Evolutionary conservation across 345 rosid species (phyloP).

Genomic region (Geranium rotundifolium): DNA sequence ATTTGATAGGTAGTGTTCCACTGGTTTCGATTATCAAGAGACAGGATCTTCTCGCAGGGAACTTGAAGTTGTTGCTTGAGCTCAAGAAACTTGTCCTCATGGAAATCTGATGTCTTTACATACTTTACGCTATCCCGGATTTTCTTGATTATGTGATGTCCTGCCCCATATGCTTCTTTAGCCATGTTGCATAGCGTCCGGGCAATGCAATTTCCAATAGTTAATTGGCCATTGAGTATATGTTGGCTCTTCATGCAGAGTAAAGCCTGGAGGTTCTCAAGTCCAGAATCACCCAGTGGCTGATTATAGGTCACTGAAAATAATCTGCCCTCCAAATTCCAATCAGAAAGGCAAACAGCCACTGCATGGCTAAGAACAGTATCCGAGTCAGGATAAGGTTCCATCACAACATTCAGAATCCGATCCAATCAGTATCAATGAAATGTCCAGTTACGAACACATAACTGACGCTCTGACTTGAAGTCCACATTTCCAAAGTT

Average conservation of each 20-base stretch:
- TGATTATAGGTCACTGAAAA: slow-evolving; percentile 63
- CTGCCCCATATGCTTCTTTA: slow-evolving; percentile 41
- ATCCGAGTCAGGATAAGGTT: slow-evolving; percentile 64
- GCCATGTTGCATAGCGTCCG: slow-evolving; percentile 44
- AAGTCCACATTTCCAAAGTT: slow-evolving; percentile 66
- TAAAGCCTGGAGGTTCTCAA: slow-evolving; percentile 51
- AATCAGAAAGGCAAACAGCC: slow-evolving; percentile 70
- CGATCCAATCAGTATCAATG: slow-evolving; percentile 72
- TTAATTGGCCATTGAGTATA: slow-evolving; percentile 68
- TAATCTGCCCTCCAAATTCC: slow-evolving; percentile 70
- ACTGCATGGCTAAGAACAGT: slow-evolving; percentile 65
- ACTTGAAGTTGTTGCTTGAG: slow-evolving; percentile 86
- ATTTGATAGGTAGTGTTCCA: slow-evolving; percentile 85
- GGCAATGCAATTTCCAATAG: slow-evolving; percentile 61
- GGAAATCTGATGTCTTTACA: slow-evolving; percentile 74
- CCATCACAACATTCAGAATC: slow-evolving; percentile 79
- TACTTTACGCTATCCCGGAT: slow-evolving; percentile 73
- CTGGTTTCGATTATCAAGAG: slow-evolving; percentile 52
- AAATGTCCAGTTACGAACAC: slow-evolving; percentile 71
- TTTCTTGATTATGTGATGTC: slow-evolving; percentile 48
- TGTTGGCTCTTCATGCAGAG: slow-evolving; percentile 59
- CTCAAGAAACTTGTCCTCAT: slow-evolving; percentile 77
- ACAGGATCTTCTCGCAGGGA: slow-evolving; percentile 53
- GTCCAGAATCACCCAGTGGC: slow-evolving; percentile 36
- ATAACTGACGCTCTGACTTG: slow-evolving; percentile 54